These are phyloP conservation scores for Neodidymelliopsis sp. DNA, from an alignment of 2,329 filamentous ascomycete species.

Conservation along the genomic window DNA sequence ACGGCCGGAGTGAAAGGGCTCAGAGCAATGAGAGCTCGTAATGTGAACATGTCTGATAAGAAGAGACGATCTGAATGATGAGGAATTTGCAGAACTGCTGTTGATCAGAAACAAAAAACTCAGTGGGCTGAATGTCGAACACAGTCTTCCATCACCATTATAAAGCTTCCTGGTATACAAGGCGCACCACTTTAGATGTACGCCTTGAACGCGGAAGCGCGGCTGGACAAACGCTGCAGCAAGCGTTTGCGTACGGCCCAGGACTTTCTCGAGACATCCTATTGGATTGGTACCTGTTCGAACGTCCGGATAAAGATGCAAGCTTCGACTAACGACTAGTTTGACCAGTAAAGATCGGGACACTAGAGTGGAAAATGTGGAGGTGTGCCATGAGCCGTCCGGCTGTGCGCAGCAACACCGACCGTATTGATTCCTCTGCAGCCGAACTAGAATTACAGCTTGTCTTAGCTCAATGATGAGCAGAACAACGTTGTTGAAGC, in stretches of 20 bases:
- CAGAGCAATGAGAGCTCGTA: background rate
- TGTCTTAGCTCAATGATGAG: too few species aligned
- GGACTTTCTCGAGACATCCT: background rate
- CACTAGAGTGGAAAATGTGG: background rate
- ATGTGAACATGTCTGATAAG: background rate
- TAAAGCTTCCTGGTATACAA: background rate
- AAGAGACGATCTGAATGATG: too few species aligned
- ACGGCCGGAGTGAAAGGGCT: background rate
- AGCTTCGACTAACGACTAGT: background rate
- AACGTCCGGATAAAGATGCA: background rate
- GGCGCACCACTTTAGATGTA: constrained; percentile 2
- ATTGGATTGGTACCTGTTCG: background rate
- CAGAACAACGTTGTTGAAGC: background rate
- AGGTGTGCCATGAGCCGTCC: background rate
- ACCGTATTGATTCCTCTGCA: background rate
- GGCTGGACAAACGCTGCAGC: background rate
- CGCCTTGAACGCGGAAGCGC: background rate
- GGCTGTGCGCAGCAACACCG: constrained; percentile 2
- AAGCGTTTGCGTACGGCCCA: background rate
- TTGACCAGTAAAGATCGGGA: background rate
- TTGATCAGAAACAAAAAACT: too few species aligned
- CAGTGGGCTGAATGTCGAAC: background rate
- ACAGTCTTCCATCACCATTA: constrained; percentile 1
- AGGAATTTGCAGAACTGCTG: too few species aligned
- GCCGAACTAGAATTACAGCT: background rate